Evolutionary conservation across 2,329 filamentous ascomycete genomes (phyloP).

Genomic region (Fusarium verrucosum): DNA sequence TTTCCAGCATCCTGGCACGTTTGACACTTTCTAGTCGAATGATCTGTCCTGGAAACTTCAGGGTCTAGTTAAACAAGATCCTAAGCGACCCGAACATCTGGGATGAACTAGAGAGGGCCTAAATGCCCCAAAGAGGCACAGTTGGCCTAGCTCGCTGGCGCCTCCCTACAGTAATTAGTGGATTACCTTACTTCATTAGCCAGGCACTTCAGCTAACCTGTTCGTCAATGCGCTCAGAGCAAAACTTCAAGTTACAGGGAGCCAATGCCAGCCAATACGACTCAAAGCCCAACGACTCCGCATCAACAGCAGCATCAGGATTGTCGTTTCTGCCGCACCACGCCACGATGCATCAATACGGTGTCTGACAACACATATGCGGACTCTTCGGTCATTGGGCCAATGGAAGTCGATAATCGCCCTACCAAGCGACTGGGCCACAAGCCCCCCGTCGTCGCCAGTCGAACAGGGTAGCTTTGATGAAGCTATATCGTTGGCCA

Average conservation of each 20-base stretch:
- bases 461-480: constrained; percentile 26
- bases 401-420: constrained; percentile 29
- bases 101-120: constrained; percentile 53
- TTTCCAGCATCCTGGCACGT: constrained; percentile 37
- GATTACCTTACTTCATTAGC: constrained; percentile 31
- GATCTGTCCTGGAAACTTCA: constrained; percentile 43
- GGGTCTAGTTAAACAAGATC: constrained; percentile 50
- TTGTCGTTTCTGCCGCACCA: constrained; percentile 28
- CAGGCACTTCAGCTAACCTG: constrained; percentile 38
- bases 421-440: constrained; percentile 39
- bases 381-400: constrained; percentile 22
- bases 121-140: constrained; percentile 48
- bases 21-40: constrained; percentile 40
- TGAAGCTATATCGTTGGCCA: constrained; percentile 8
- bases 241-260: constrained; percentile 14
- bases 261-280: constrained; percentile 24
- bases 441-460: constrained; percentile 23
- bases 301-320: constrained; percentile 9
- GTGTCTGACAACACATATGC: constrained; percentile 40
- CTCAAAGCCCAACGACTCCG: constrained; percentile 8
- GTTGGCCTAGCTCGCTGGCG: constrained; percentile 43
- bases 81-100: constrained; percentile 52
- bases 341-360: constrained; percentile 34
- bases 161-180: constrained; percentile 34
- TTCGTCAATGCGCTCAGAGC: constrained; percentile 24